These are phyloP conservation scores for Xylaria curta DNA, from an alignment of 495 filamentous ascomycete species.

Conservation along the genomic window DNA sequence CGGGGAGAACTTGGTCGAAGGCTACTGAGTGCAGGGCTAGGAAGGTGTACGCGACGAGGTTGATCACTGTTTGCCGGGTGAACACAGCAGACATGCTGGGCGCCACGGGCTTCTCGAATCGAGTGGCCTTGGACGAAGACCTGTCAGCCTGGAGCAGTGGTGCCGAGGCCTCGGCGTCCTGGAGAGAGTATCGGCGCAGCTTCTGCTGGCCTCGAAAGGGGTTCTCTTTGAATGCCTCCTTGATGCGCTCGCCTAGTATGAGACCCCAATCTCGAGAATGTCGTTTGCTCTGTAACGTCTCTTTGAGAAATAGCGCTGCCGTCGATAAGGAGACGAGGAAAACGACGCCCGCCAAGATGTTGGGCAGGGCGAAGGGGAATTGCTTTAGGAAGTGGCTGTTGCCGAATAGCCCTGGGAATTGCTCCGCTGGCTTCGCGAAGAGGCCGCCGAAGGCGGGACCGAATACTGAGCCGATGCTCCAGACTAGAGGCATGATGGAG, in stretches of 20 bases:
- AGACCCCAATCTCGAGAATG: constrained; percentile 72
- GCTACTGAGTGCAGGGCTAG: constrained; percentile 78
- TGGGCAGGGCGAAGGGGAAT: constrained; percentile 84
- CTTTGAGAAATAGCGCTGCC: constrained; percentile 75
- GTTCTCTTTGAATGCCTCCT: constrained; percentile 42
- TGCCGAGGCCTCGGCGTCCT: constrained; percentile 52
- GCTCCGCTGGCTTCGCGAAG: constrained; percentile 77
- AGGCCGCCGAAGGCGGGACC: constrained; percentile 88
- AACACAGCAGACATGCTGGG: constrained; percentile 72
- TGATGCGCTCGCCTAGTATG: constrained; percentile 63
- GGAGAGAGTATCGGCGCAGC: constrained; percentile 47
- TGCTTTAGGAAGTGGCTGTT: constrained; percentile 67
- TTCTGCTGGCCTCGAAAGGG: constrained; percentile 37
- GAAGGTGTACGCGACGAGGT: constrained; percentile 75
- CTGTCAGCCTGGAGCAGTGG: constrained; percentile 43
- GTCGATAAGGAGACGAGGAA: constrained; percentile 75
- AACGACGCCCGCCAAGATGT: constrained; percentile 72
- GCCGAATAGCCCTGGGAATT: constrained; percentile 71
- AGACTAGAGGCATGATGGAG: constrained; percentile 82
- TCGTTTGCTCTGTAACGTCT: constrained; percentile 73
- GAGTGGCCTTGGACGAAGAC: constrained; percentile 42
- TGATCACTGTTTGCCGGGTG: constrained; percentile 74
- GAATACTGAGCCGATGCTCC: constrained; percentile 84
- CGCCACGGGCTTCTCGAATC: constrained; percentile 36
- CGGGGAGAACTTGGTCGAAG: constrained; percentile 80